phyloP scores from a whole-genome alignment of 371 early-diverging fungal genomes.

The Saksenaea vasiformis region DNA sequence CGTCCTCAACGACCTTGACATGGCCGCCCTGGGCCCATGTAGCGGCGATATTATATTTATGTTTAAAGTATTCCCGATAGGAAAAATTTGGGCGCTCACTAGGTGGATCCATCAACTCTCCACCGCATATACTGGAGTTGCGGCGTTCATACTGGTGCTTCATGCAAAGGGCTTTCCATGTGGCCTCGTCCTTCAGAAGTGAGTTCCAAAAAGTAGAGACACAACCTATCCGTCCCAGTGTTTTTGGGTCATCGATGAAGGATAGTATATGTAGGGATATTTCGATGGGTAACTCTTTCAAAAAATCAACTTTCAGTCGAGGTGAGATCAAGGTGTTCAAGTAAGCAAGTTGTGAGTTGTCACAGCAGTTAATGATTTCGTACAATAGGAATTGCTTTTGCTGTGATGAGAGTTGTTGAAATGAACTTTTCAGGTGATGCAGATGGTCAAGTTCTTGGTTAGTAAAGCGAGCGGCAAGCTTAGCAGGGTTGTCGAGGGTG shows the following conservation, averaged over 20 bases:
- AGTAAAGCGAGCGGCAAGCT: too few species aligned
- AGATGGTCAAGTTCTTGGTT: constrained; percentile 16
- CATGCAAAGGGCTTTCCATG: constrained; percentile 40
- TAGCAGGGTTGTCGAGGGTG: too few species aligned
- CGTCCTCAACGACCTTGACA: constrained; percentile 72
- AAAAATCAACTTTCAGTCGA: constrained; percentile 71
- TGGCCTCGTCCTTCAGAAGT: constrained; percentile 59
- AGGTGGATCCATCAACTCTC: constrained; percentile 49
- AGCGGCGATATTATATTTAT: constrained; percentile 70
- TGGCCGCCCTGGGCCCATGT: constrained; percentile 79
- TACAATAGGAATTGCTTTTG: constrained; percentile 27
- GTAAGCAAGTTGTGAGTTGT: constrained; percentile 48
- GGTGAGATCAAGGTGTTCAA: constrained; percentile 53
- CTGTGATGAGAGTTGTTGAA: constrained; percentile 26
- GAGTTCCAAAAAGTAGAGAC: constrained; percentile 72
- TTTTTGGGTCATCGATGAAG: constrained; percentile 56
- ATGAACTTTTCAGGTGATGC: constrained; percentile 20
- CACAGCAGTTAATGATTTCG: constrained; percentile 45
- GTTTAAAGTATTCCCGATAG: constrained; percentile 77
- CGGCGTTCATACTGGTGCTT: constrained; percentile 26
- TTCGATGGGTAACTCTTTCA: constrained; percentile 70
- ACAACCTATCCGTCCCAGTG: constrained; percentile 67
- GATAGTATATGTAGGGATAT: constrained; percentile 70
- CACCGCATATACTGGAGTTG: constrained; percentile 44
- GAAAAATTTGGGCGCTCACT: constrained; percentile 53